phyloP scores from a whole-genome alignment of 441 rosid species.

The Geranium incanum region DNA sequence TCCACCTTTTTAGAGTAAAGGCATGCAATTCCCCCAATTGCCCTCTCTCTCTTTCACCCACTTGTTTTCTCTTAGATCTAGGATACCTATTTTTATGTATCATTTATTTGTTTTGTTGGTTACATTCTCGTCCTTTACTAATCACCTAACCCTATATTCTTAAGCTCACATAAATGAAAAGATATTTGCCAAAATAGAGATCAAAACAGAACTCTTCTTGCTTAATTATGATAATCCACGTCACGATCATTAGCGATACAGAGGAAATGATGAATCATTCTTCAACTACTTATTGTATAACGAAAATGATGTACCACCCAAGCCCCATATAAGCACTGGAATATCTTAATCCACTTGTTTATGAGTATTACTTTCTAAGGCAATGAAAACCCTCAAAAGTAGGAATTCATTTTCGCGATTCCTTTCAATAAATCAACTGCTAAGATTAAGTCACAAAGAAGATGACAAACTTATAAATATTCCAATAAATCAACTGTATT shows the following conservation, averaged over 20 bases:
- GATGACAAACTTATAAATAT: no score
- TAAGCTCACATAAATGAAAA: not conserved
- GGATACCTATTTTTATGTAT: not conserved
- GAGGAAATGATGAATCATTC: not conserved
- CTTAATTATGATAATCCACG: not conserved
- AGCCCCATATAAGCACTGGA: not conserved
- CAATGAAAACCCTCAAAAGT: no score
- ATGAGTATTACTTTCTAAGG: no score
- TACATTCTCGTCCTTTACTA: not conserved
- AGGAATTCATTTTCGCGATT: no score
- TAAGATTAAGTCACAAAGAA: no score
- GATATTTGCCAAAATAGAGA: not conserved
- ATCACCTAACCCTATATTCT: no score
- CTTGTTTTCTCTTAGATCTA: not conserved
- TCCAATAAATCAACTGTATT: no score
- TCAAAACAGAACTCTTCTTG: not conserved
- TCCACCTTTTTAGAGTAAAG: not conserved
- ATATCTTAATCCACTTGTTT: not conserved
- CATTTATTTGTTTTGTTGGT: not conserved
- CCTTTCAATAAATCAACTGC: no score
- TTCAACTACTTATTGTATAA: not conserved
- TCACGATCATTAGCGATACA: not conserved
- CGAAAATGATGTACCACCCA: not conserved
- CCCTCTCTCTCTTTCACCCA: not conserved
- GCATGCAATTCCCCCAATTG: not conserved